Base-by-base conservation (phyloP, 495 filamentous ascomycete genomes). In the Xeromyces bisporus region DNA sequence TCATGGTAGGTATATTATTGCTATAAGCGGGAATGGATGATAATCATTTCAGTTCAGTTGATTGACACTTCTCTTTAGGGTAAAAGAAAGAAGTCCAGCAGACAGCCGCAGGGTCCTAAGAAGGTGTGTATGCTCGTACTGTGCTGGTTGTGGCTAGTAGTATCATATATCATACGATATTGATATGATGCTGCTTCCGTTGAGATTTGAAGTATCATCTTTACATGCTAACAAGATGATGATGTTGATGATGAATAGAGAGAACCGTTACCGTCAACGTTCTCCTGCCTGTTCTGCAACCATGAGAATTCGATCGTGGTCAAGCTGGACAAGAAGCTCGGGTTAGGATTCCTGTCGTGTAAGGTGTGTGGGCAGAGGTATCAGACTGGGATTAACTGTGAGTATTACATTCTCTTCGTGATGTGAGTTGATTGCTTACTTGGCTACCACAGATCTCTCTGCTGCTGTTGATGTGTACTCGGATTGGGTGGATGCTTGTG, bases 221-320 rank as follows among this genome's bases (percentile, higher is more conserved):
- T n/a, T n/a, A n/a, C n/a, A n/a, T n/a, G n/a, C n/a, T n/a, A n/a
- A n/a, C n/a, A n/a, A n/a, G n/a, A n/a, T n/a, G n/a, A n/a, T n/a
- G n/a, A n/a, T n/a, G n/a, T n/a, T n/a, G n/a, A n/a, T n/a, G n/a
- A n/a, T n/a, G n/a, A 10, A 34, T 44, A 93, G 87, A 72, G 69
- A 47, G 87, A 93, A 44, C 79, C 82, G 9, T 69, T 97, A n/a
- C 62, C 83, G 10, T 86, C 77, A 2, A 65, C 71, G 13, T 97
- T 97, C 52, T 73, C 83, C n/a, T 97, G 89, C 48, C 72, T 94
- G 18, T 97, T 97, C 56, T 97, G 89, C 64, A 96, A 93, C 51
- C 84, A 96, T 55, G 91, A 96, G 46, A 83, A 80, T 27, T 77
- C 85, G 0, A 80, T 97, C 20, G 63, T 73, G 1, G 79, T 92